Evolutionary conservation across 1,284 basidiomycete genomes (phyloP).

Genomic region (Malassezia yamatoensis): DNA sequence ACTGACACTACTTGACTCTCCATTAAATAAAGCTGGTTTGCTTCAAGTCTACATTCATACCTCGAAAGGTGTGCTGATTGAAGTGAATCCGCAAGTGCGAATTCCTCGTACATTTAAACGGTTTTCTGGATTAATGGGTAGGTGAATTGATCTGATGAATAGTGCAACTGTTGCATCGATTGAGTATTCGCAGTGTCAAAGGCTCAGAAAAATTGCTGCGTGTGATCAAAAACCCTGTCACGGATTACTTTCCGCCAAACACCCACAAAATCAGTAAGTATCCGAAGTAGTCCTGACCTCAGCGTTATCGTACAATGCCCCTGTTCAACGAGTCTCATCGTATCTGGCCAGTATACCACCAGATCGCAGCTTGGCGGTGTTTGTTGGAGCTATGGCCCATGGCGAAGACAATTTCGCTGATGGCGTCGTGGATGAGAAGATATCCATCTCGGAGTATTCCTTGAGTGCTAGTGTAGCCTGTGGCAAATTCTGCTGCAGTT

Average conservation of each 20-base stretch:
- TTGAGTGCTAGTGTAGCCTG: conserved; percentile 90
- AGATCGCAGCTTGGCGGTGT: conserved; percentile 82
- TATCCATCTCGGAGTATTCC: conserved; percentile 87
- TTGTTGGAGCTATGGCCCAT: conserved; percentile 67
- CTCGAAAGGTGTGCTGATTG: conserved; percentile 88
- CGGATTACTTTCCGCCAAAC: conserved; percentile 87
- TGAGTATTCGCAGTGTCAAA: conserved; percentile 88
- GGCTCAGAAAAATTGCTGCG: conserved; percentile 92
- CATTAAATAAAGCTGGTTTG: conserved; percentile 90
- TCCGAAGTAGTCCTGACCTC: background rate
- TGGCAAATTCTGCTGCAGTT: conserved; percentile 72
- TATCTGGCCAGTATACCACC: conserved; percentile 74
- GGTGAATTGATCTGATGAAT: background rate
- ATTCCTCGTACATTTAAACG: conserved; percentile 98
- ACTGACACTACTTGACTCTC: conserved; percentile 89
- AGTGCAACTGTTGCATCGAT: conserved; percentile 91
- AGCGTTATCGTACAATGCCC: conserved; percentile 83
- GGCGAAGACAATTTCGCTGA: conserved; percentile 92
- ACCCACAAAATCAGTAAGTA: conserved; percentile 68
- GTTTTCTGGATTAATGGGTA: conserved; percentile 83
- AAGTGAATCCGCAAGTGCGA: conserved; percentile 93
- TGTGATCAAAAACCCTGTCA: conserved; percentile 96
- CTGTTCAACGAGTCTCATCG: conserved; percentile 66
- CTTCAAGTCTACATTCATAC: conserved; percentile 99
- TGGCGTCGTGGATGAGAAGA: conserved; percentile 90